These are phyloP conservation scores for Leptographium lundbergii DNA, from an alignment of 2,329 filamentous ascomycete species.

Conservation along the genomic window DNA sequence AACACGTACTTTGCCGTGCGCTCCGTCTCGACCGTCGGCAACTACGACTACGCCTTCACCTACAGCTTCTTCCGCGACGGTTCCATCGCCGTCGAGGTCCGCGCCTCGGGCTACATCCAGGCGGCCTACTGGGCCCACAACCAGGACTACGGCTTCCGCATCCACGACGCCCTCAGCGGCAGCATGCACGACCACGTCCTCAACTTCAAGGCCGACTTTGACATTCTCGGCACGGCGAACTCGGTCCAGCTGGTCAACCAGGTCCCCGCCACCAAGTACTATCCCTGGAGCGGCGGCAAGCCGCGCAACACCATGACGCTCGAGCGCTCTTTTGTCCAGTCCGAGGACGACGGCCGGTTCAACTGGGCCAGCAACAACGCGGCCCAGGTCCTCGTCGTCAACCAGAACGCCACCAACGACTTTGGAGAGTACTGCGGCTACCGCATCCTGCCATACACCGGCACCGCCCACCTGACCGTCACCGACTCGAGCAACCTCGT, in stretches of 20 bases:
- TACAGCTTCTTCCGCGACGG: slow-evolving; percentile 40
- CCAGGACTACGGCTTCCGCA: slow-evolving; percentile 33
- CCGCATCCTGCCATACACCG: slow-evolving; percentile 28
- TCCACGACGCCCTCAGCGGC: slow-evolving; percentile 33
- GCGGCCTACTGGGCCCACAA: slow-evolving; percentile 32
- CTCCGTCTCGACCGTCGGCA: slow-evolving; percentile 36
- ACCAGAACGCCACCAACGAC: slow-evolving; percentile 32
- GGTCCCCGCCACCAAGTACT: slow-evolving; percentile 21
- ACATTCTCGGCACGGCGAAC: slow-evolving; percentile 35
- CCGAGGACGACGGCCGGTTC: slow-evolving; percentile 29
- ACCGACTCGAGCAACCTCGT: slow-evolving; percentile 31
- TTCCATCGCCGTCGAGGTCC: slow-evolving; percentile 35
- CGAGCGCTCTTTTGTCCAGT: slow-evolving; percentile 26
- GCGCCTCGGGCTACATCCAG: slow-evolving; percentile 42
- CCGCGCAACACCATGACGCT: slow-evolving; percentile 39
- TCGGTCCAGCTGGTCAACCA: slow-evolving; percentile 25
- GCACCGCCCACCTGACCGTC: slow-evolving; percentile 32
- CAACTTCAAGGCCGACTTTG: slow-evolving; percentile 42
- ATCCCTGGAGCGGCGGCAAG: slow-evolving; percentile 36
- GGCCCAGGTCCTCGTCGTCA: slow-evolving; percentile 37
- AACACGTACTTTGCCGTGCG: slow-evolving; percentile 34
- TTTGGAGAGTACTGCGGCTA: slow-evolving; percentile 41
- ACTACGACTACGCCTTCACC: slow-evolving; percentile 40
- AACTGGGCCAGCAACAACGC: slow-evolving; percentile 35
- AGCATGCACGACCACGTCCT: slow-evolving; percentile 44